Evolutionary conservation across 139 green algal species (phyloP).

Genomic region (Coelastrella sp.): DNA sequence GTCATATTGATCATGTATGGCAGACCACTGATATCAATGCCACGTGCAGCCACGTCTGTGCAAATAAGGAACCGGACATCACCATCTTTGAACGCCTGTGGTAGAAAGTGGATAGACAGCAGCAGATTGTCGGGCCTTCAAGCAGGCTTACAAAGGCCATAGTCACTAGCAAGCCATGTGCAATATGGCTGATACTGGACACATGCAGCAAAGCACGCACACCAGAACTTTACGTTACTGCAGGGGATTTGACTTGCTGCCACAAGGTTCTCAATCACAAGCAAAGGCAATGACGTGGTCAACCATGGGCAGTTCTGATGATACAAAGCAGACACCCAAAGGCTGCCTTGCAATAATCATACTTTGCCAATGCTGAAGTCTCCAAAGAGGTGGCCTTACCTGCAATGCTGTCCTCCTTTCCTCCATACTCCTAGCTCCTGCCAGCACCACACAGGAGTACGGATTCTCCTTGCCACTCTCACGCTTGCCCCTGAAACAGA

Average conservation of each 20-base stretch:
- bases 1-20: slow-evolving; percentile 94
- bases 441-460: slow-evolving; percentile 86
- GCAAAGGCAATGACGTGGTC: neutral
- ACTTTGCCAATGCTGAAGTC: neutral
- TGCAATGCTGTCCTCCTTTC: slow-evolving; percentile 75
- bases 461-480: slow-evolving; percentile 73
- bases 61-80: slow-evolving; percentile 88
- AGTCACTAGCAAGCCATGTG: neutral
- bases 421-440: slow-evolving; percentile 73
- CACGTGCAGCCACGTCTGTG: slow-evolving; percentile 90
- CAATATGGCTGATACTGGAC: neutral
- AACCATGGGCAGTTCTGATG: neutral
- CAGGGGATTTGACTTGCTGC: too few species aligned
- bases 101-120: neutral
- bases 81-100: slow-evolving; percentile 81
- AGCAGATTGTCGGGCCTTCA: neutral
- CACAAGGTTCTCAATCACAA: neutral
- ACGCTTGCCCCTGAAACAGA: slow-evolving; percentile 49
- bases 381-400: slow-evolving; percentile 29
- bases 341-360: neutral
- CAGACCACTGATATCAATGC: slow-evolving; percentile 88
- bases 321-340: too few species aligned
- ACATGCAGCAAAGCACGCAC: neutral
- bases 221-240: too few species aligned
- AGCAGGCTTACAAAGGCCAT: too few species aligned